phyloP scores from a whole-genome alignment of 1,139 yeast species.

The Taphrina confusa region DNA sequence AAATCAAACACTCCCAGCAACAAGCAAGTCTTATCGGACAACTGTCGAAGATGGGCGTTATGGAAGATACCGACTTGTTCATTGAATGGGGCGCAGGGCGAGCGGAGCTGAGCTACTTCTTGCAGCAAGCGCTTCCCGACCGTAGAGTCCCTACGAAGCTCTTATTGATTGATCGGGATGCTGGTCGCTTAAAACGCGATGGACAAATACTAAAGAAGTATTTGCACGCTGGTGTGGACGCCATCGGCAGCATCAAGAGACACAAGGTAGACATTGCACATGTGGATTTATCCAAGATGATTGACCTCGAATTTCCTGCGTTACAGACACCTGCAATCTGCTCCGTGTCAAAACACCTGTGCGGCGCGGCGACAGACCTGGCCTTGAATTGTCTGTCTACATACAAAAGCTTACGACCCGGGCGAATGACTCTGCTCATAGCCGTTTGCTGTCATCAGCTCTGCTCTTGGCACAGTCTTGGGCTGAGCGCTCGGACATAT shows the following conservation, averaged over 20 bases:
- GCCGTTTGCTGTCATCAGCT: conserved; percentile 19
- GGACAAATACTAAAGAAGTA: not conserved
- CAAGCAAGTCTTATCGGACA: conserved; percentile 21
- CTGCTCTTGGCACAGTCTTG: conserved; percentile 2
- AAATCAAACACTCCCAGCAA: conserved; percentile 15
- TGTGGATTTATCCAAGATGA: not conserved
- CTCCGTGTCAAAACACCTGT: conserved; percentile 19
- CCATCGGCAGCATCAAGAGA: not conserved
- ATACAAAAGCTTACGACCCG: not conserved
- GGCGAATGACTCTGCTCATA: not conserved
- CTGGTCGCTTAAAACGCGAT: conserved; percentile 6
- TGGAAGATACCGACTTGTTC: not conserved
- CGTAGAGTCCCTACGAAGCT: not conserved
- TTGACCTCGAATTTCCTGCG: not conserved
- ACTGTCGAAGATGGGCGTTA: not conserved
- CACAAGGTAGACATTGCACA: conserved; percentile 18
- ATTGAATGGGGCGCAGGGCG: conserved; percentile 21
- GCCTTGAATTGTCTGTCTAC: conserved; percentile 3
- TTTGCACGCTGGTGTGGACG: not conserved
- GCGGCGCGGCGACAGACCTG: conserved; percentile 20
- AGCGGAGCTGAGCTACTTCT: conserved; percentile 2
- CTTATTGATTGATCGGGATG: conserved; percentile 14
- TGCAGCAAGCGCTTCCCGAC: not conserved
- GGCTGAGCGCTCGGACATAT: not conserved
- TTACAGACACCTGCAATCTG: not conserved